phyloP scores from a whole-genome alignment of 148 eudicot genomes.

The Hydrangea macrophylla region DNA sequence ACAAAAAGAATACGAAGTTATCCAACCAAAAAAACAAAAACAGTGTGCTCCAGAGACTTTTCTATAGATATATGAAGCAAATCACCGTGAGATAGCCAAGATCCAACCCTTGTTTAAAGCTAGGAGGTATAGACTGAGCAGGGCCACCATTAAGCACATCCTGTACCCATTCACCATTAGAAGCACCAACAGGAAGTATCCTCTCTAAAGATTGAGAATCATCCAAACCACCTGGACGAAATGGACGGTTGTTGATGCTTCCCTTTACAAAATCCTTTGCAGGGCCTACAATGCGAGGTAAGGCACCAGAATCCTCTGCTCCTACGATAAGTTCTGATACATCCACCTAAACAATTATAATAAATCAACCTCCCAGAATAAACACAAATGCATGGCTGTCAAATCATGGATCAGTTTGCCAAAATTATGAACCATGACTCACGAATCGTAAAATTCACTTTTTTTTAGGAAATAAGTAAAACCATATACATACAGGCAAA shows the following conservation, averaged over 20 bases:
- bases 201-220: slow-evolving; percentile 62
- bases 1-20: background rate
- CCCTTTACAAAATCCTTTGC: slow-evolving; percentile 93
- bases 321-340: slow-evolving; percentile 68
- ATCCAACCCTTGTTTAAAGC: slow-evolving; percentile 76
- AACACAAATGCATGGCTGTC: slow-evolving; percentile 16
- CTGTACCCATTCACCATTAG: slow-evolving; percentile 82
- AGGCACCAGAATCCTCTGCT: slow-evolving; percentile 61
- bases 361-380: slow-evolving; percentile 15
- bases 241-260: slow-evolving; percentile 87
- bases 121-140: slow-evolving; percentile 67
- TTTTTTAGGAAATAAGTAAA: too few relatives aligned
- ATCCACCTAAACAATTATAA: slow-evolving; percentile 55
- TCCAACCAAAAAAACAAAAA: background rate
- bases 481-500: too few relatives aligned
- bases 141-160: slow-evolving; percentile 78
- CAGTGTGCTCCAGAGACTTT: background rate
- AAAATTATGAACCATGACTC: too few relatives aligned
- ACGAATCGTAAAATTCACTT: too few relatives aligned
- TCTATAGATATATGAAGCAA: slow-evolving; percentile 14
- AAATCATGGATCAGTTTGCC: too few relatives aligned
- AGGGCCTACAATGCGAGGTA: slow-evolving; percentile 88
- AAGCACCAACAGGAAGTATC: slow-evolving; percentile 69
- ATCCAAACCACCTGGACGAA: slow-evolving; percentile 93
- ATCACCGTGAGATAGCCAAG: slow-evolving; percentile 77